Evolutionary conservation across 345 rosid genomes (phyloP).

Genomic region (Brassica carinata): DNA sequence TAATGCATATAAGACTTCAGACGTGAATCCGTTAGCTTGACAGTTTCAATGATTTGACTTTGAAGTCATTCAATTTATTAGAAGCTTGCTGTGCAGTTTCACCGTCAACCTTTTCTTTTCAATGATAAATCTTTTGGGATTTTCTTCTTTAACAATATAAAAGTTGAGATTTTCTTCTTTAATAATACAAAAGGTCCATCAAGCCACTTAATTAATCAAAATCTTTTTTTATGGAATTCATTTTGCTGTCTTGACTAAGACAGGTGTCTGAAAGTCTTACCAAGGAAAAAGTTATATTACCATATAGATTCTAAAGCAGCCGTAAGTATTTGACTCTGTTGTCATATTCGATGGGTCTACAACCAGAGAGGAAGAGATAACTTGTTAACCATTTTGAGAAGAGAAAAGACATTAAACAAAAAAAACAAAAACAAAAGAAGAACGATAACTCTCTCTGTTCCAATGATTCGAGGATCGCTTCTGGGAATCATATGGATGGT

Average conservation of each 20-base stretch:
- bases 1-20: background rate
- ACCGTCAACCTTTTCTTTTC: background rate
- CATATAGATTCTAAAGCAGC: constrained; percentile 30
- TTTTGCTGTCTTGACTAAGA: background rate
- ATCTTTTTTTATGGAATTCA: background rate
- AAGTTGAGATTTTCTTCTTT: background rate
- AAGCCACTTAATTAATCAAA: background rate
- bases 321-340: constrained; percentile 16
- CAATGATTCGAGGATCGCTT: constrained; percentile 38
- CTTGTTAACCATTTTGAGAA: background rate
- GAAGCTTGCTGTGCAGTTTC: background rate
- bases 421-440: background rate
- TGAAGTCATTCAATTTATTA: background rate
- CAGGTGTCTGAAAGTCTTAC: constrained; percentile 32
- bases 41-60: background rate
- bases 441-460: background rate
- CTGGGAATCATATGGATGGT: constrained; percentile 18
- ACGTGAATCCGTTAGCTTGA: background rate
- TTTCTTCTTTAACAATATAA: constrained; percentile 1
- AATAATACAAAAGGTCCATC: background rate
- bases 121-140: background rate
- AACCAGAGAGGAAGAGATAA: constrained; percentile 23
- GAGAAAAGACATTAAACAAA: background rate
- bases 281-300: constrained; percentile 10
- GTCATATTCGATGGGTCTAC: constrained; percentile 23